phyloP scores from a whole-genome alignment of 192 early-diverging fungal genomes.

The Backusella australiensis region DNA sequence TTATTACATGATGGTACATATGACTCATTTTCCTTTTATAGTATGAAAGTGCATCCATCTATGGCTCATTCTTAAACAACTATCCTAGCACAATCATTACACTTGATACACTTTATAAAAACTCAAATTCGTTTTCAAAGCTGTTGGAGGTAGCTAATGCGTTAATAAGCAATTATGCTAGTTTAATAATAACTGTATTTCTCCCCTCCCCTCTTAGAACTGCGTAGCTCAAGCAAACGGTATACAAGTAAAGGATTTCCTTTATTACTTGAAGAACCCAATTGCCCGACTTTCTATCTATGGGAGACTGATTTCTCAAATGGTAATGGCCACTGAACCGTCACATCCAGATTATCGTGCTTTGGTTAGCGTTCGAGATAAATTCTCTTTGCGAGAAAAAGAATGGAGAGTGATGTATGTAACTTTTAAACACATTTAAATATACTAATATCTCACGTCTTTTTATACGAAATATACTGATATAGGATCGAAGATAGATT shows the following conservation, averaged over 20 bases:
- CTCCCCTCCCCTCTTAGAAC: not conserved
- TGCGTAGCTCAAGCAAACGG: not conserved
- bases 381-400: not conserved
- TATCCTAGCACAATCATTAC: conserved; percentile 9
- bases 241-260: not conserved
- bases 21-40: not conserved
- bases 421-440: not conserved
- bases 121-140: conserved; percentile 8
- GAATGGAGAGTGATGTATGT: conserved; percentile 8
- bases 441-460: not conserved
- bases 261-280: not conserved
- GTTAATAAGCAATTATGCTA: not conserved
- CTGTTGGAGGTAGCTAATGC: conserved; percentile 4
- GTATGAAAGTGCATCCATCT: conserved; percentile 1
- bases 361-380: not conserved
- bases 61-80: conserved; percentile 5
- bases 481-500: conserved; percentile 11
- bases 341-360: conserved; percentile 14
- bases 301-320: not conserved
- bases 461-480: not conserved
- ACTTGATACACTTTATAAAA: conserved; percentile 11
- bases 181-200: not conserved
- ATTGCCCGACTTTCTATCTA: not conserved
- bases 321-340: not conserved
- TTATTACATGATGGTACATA: not conserved